Conservation (phyloP, 1,284 basidiomycete genomes). For the Singerocomus inundabilis region DNA sequence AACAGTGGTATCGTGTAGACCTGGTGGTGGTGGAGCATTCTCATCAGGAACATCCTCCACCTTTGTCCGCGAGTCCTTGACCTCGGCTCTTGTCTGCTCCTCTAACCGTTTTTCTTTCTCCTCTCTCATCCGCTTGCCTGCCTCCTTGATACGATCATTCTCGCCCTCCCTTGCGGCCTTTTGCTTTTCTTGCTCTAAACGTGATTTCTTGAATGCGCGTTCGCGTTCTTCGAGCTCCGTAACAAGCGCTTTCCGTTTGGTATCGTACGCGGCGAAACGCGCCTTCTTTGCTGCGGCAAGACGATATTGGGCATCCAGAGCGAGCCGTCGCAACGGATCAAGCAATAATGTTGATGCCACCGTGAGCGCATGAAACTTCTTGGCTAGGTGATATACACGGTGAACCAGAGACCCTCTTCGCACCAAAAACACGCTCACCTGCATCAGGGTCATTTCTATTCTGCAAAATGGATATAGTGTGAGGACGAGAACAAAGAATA, state of each 20-base stretch:
- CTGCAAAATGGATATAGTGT: slow-evolving; percentile 38
- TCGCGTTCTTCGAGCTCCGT: slow-evolving; percentile 86
- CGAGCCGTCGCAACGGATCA: slow-evolving; percentile 80
- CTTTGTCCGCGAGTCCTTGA: slow-evolving; percentile 32
- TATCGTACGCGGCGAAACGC: slow-evolving; percentile 74
- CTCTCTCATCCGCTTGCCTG: slow-evolving; percentile 70
- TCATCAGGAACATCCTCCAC: slow-evolving; percentile 41
- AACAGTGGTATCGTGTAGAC: slow-evolving; percentile 69
- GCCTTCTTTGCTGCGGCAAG: slow-evolving; percentile 69
- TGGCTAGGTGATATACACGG: slow-evolving; percentile 40
- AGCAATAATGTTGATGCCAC: slow-evolving; percentile 83
- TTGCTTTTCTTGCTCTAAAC: slow-evolving; percentile 58
- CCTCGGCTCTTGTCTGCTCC: slow-evolving; percentile 43
- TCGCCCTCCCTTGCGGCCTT: slow-evolving; percentile 58
- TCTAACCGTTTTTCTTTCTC: slow-evolving; percentile 57
- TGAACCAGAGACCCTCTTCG: background rate
- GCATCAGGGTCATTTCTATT: slow-evolving; percentile 80
- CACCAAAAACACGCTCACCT: slow-evolving; percentile 39
- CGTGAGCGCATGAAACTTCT: slow-evolving; percentile 86
- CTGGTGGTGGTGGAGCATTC: slow-evolving; percentile 53
- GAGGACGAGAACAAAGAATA: background rate
- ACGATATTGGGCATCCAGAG: slow-evolving; percentile 77
- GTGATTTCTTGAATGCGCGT: slow-evolving; percentile 69
- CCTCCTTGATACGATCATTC: slow-evolving; percentile 76
- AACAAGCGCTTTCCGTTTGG: slow-evolving; percentile 76